Conservation (phyloP, 768 basidiomycete genomes). For the Trametes maxima region DNA sequence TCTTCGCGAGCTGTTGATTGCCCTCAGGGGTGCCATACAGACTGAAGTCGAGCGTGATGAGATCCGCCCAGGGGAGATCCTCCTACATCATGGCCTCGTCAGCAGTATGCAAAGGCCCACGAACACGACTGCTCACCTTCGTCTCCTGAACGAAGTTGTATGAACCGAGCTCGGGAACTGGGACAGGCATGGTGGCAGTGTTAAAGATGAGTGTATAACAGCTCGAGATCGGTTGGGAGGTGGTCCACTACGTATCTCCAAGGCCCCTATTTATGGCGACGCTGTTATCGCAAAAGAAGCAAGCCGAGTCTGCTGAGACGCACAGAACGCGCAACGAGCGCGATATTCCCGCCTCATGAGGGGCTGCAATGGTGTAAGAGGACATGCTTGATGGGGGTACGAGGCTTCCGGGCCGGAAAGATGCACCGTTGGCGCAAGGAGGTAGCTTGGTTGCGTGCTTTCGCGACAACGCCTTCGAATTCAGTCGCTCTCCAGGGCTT, state of each 20-base stretch:
- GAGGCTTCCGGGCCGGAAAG: background rate
- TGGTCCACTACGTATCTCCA: background rate
- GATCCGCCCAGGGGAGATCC: conserved; percentile 52
- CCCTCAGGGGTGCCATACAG: conserved; percentile 43
- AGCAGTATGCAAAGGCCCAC: too few species aligned
- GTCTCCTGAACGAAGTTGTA: conserved; percentile 45
- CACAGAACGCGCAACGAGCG: conserved; percentile 3
- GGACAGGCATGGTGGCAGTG: conserved; percentile 36
- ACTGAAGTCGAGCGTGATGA: conserved; percentile 48
- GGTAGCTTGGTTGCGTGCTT: conserved; percentile 9
- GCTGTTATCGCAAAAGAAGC: background rate
- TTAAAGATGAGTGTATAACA: background rate
- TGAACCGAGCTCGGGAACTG: conserved; percentile 41
- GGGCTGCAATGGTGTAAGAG: conserved; percentile 5
- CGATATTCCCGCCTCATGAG: conserved; percentile 11
- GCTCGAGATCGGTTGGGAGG: background rate
- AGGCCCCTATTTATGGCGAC: background rate
- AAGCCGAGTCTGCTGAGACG: background rate
- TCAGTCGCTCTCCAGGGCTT: background rate
- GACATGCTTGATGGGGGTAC: background rate
- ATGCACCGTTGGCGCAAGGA: background rate
- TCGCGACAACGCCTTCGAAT: background rate
- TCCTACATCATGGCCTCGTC: conserved; percentile 33
- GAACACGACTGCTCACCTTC: conserved; percentile 31
- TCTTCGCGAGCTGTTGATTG: conserved; percentile 43